phyloP scores from a whole-genome alignment of 805 yeast genomes.

The Kodamaea neixiangensis region DNA sequence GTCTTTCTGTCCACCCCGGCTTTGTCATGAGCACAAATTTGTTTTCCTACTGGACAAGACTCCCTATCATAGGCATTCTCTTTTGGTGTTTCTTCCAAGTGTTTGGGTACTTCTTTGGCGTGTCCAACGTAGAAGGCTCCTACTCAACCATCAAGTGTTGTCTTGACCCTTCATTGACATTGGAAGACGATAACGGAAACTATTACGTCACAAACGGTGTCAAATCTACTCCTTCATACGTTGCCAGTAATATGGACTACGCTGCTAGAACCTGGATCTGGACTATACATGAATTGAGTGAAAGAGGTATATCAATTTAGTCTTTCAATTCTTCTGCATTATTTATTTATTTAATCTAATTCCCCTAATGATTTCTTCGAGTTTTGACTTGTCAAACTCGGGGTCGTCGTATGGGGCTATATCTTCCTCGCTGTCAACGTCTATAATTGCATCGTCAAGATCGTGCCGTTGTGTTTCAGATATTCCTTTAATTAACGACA shows the following conservation, averaged over 20 bases:
- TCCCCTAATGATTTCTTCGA: background rate
- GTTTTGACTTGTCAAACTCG: conserved; percentile 6
- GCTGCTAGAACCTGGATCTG: conserved; percentile 78
- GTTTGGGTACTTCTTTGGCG: conserved; percentile 70
- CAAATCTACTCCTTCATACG: conserved; percentile 54
- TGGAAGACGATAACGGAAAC: conserved; percentile 66
- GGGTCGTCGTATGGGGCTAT: conserved; percentile 13
- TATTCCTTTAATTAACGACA: background rate
- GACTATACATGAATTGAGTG: conserved; percentile 63
- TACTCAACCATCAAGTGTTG: conserved; percentile 65
- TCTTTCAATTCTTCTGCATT: conserved; percentile 6
- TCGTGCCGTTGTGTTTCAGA: background rate
- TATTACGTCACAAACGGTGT: conserved; percentile 64
- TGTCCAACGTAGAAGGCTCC: conserved; percentile 70
- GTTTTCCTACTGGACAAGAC: conserved; percentile 73
- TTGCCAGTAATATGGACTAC: conserved; percentile 57
- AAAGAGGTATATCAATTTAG: conserved; percentile 41
- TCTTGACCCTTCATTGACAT: conserved; percentile 49
- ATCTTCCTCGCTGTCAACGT: conserved; percentile 16
- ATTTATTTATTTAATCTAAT: background rate
- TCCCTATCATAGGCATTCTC: conserved; percentile 74
- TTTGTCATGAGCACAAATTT: conserved; percentile 80
- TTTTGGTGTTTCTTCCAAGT: conserved; percentile 73
- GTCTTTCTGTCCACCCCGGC: conserved; percentile 79
- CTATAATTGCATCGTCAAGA: conserved; percentile 12